Conservation (phyloP, 345 rosid species). For the Salix udensis region DNA sequence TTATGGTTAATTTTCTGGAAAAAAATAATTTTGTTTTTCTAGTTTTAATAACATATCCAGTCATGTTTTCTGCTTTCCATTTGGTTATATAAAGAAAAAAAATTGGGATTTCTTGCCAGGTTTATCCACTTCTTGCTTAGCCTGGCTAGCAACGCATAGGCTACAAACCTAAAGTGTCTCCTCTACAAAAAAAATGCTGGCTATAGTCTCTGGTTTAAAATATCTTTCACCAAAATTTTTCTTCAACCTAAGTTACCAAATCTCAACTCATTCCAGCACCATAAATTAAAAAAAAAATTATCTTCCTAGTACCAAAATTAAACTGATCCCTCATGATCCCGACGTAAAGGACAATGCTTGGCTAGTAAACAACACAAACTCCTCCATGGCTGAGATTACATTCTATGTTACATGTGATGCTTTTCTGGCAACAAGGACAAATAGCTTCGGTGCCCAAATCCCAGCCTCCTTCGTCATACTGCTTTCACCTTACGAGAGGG, state of each 20-base stretch:
- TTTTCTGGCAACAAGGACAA: background rate
- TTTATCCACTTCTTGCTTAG: background rate
- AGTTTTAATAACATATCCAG: background rate
- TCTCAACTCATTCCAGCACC: slow-evolving; percentile 19
- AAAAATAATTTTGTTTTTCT: background rate
- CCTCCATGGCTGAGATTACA: slow-evolving; percentile 6
- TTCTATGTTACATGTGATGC: slow-evolving; percentile 15
- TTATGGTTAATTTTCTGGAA: background rate
- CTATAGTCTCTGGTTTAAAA: background rate
- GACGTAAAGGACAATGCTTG: slow-evolving; percentile 4
- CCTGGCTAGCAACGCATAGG: background rate
- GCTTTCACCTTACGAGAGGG: slow-evolving; percentile 82
- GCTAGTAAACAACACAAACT: slow-evolving; percentile 2
- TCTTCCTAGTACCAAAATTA: slow-evolving; percentile 21
- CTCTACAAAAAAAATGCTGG: background rate
- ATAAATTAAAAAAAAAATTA: background rate
- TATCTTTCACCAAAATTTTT: slow-evolving; percentile 18
- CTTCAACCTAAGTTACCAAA: slow-evolving; percentile 4
- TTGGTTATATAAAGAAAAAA: background rate
- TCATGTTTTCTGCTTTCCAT: background rate
- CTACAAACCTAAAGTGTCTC: background rate
- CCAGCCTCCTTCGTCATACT: slow-evolving; percentile 32
- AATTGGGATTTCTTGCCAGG: background rate
- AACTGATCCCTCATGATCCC: slow-evolving; percentile 10
- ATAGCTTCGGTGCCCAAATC: background rate